Evolutionary conservation across 495 filamentous ascomycete genomes (phyloP).

Genomic region (Neurospora sp.): DNA sequence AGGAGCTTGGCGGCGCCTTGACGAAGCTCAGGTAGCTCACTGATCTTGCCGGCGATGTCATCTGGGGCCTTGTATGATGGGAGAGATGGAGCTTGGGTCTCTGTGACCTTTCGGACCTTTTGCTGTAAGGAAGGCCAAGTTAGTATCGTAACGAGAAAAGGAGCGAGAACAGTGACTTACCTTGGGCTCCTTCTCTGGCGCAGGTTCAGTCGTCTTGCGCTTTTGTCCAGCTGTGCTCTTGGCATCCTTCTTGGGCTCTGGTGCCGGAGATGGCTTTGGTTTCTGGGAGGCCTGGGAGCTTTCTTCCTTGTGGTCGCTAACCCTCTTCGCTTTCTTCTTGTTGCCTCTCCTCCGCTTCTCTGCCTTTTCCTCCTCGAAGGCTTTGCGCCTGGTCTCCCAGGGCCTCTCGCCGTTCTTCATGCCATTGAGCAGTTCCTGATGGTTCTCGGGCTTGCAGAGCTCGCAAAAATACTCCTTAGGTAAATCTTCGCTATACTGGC

Average conservation of each 20-base stretch:
- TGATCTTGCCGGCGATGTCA: slow-evolving; percentile 28
- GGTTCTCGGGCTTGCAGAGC: slow-evolving; percentile 72
- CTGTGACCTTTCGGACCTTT: slow-evolving; percentile 46
- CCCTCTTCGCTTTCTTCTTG: slow-evolving; percentile 35
- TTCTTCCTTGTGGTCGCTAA: slow-evolving; percentile 39
- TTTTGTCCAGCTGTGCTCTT: slow-evolving; percentile 16
- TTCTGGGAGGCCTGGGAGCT: slow-evolving; percentile 25
- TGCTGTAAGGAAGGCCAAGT: slow-evolving; percentile 9
- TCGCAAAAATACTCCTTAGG: slow-evolving; percentile 84
- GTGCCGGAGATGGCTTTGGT: slow-evolving; percentile 16
- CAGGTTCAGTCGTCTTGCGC: slow-evolving; percentile 38
- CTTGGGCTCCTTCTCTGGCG: slow-evolving; percentile 32
- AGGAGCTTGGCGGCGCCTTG: slow-evolving; percentile 32
- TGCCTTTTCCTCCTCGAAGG: slow-evolving; percentile 35
- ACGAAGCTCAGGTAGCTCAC: slow-evolving; percentile 32
- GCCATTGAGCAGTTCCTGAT: slow-evolving; percentile 62
- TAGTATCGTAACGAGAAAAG: neutral
- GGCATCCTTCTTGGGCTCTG: slow-evolving; percentile 28
- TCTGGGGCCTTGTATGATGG: slow-evolving; percentile 26
- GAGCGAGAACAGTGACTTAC: slow-evolving; percentile 11
- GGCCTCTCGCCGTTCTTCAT: slow-evolving; percentile 71
- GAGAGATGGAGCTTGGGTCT: slow-evolving; percentile 19
- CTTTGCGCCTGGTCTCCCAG: slow-evolving; percentile 62
- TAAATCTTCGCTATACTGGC: slow-evolving; percentile 61
- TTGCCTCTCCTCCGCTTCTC: slow-evolving; percentile 32